phyloP scores from a whole-genome alignment of 208 protist species.

The Acanthamoeba polyphaga region DNA sequence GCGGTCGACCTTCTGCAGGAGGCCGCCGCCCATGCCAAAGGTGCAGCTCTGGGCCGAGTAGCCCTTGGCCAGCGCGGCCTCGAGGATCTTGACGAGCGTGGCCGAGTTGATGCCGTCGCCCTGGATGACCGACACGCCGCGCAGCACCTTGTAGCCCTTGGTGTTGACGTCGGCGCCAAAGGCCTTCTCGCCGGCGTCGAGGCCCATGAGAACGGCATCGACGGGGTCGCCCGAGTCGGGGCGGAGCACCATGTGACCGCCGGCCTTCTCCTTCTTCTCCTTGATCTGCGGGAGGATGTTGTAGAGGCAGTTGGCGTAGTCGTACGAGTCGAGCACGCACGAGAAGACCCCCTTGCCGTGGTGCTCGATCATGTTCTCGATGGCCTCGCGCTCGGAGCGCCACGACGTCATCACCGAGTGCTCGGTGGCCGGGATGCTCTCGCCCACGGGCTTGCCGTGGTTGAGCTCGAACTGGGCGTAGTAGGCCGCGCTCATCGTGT shows the following conservation, averaged over 20 bases:
- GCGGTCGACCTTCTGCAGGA: conserved; percentile 84
- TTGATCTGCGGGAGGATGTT: conserved; percentile 72
- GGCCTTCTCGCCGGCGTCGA: conserved; percentile 80
- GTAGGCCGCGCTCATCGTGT: conserved; percentile 82
- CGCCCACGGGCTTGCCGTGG: conserved; percentile 75
- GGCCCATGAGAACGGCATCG: conserved; percentile 69
- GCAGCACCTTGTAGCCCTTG: conserved; percentile 81
- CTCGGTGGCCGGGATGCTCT: conserved; percentile 81
- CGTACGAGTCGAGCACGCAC: conserved; percentile 81
- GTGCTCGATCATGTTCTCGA: conserved; percentile 78
- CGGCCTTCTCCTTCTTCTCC: conserved; percentile 34
- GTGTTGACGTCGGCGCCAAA: conserved; percentile 72
- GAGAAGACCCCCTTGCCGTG: conserved; percentile 73
- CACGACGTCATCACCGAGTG: conserved; percentile 85
- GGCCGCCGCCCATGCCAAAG: conserved; percentile 78
- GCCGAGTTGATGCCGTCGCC: conserved; percentile 81
- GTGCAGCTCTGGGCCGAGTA: conserved; percentile 78
- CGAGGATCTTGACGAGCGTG: conserved; percentile 63
- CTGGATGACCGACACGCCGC: conserved; percentile 74
- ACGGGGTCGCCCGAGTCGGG: conserved; percentile 82
- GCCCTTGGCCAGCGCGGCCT: conserved; percentile 47
- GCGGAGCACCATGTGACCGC: conserved; percentile 77
- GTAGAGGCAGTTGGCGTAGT: conserved; percentile 81
- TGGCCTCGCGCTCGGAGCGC: conserved; percentile 78
- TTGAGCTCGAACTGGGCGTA: conserved; percentile 85